A percentile compares a stretch with the other conserved stretches of the same genome.
These are phyloP conservation scores for Phytophthora multivora DNA, from an alignment of 352 stramenopile species.

Conservation along the genomic window DNA sequence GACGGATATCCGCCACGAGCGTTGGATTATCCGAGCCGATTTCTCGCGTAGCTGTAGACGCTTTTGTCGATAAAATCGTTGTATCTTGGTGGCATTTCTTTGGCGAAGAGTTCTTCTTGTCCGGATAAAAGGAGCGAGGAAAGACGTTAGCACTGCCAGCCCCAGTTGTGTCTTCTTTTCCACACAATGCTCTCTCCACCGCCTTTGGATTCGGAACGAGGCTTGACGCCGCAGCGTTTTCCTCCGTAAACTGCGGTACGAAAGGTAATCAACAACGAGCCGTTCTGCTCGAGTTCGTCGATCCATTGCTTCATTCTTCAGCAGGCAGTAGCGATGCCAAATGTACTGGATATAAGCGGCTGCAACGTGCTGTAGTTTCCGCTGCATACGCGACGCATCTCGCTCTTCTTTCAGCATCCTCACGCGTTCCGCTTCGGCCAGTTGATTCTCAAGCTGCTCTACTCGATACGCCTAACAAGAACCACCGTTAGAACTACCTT, in stretches of 20 bases:
- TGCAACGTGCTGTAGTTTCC: slow-evolving; percentile 67
- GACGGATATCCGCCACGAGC: slow-evolving; percentile 45
- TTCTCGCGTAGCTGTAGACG: slow-evolving; percentile 1
- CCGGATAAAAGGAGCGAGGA: slow-evolving; percentile 22
- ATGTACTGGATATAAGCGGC: slow-evolving; percentile 75
- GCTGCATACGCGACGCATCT: slow-evolving; percentile 56
- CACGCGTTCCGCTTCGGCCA: slow-evolving; percentile 48
- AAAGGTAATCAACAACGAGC: slow-evolving; percentile 43
- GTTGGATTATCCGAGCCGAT: slow-evolving; percentile 41
- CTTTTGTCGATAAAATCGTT: slow-evolving; percentile 36
- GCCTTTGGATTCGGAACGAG: slow-evolving; percentile 42
- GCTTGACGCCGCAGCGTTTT: slow-evolving; percentile 23
- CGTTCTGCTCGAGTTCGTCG: slow-evolving; percentile 27
- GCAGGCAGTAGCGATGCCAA: slow-evolving; percentile 41
- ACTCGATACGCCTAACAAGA: slow-evolving; percentile 51
- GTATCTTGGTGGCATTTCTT: slow-evolving; percentile 20
- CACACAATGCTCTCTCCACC: slow-evolving; percentile 26
- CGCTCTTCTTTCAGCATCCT: slow-evolving; percentile 48
- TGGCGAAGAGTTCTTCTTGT: slow-evolving; percentile 13
- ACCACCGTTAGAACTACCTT: not conserved
- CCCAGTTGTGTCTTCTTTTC: slow-evolving; percentile 10
- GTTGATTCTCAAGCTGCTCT: slow-evolving; percentile 47
- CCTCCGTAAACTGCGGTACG: slow-evolving; percentile 16
- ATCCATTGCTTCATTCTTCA: slow-evolving; percentile 9
- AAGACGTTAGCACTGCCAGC: slow-evolving; percentile 25